These are phyloP conservation scores for Rhizopogon vinicolor DNA, from an alignment of 768 basidiomycete species.

Conservation along the genomic window DNA sequence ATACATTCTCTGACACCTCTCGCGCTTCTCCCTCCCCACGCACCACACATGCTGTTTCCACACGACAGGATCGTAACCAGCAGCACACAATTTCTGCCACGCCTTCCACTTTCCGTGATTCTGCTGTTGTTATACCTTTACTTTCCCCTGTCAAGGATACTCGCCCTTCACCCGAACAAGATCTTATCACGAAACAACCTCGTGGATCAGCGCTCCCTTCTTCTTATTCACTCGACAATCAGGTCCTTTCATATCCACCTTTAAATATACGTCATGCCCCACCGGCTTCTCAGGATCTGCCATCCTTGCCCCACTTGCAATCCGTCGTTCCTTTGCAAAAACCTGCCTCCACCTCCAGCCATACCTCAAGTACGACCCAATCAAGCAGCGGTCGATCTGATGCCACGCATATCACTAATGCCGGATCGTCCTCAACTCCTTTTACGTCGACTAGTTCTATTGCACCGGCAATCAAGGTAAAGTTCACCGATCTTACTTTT, in stretches of 20 bases:
- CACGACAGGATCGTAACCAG: constrained; percentile 6
- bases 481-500: constrained; percentile 8
- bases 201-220: constrained; percentile 17
- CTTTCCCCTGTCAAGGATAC: not conserved
- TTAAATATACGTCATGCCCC: constrained; percentile 16
- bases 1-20: constrained; percentile 2
- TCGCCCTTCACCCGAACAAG: constrained; percentile 20
- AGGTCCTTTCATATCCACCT: constrained; percentile 25
- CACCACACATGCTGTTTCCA: constrained; percentile 12
- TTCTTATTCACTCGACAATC: constrained; percentile 27
- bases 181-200: not conserved
- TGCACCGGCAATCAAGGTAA: constrained; percentile 18
- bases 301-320: constrained; percentile 5
- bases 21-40: not conserved
- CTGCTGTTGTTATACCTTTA: not conserved
- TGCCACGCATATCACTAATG: constrained; percentile 20
- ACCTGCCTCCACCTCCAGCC: constrained; percentile 20
- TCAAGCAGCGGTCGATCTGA: constrained; percentile 17
- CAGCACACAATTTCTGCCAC: not conserved
- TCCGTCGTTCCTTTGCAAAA: constrained; percentile 12
- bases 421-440: constrained; percentile 8
- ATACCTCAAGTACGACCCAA: constrained; percentile 9
- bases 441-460: constrained; percentile 23
- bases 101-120: constrained; percentile 7
- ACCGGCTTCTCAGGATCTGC: constrained; percentile 8